Evolutionary conservation across 768 basidiomycete species (phyloP), one percentile per base, ranked within the genome.

Genomic region (Tylopilus felleus): DNA sequence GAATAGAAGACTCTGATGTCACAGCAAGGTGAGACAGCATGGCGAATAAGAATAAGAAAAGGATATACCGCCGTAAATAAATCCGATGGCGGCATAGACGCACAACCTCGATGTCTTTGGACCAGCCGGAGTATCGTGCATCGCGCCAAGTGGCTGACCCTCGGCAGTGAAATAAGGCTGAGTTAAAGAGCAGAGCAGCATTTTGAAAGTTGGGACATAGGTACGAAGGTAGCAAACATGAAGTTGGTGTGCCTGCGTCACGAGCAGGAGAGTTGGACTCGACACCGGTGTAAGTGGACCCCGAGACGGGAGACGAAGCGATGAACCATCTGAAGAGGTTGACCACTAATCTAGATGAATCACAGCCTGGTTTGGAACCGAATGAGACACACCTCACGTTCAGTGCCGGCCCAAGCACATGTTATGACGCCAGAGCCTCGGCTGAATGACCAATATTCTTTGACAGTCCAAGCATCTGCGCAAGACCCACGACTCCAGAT

Each of bases 201-300:
- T 72, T 62, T 75, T 80, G 27, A 85, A 60, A 9, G 72, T 66
- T 2, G 74, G 63, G 2, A 63, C 43, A 58, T 78, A 77, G 43
- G 78, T 72, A 16, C 80, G 80, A 41, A 82, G 64, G 60, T 80
- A 84, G 65, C 77, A 82, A 43, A 85, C 63, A 47, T 80, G 75
- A 19, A 84, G 69, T 31, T 75, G 76, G 47, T 84, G 81, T 51
- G 82, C 76, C 68, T 88, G 80, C 0, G 86, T 87, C 16, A 90
- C 81, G 13, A 88, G 72, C 12, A 87, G 57, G 40, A 90, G 72
- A 8, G 79, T 79, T n/a, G 80, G 78, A 44, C 73, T 74, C 17
- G 80, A 77, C 2, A 82, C 66, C 5, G 80, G 81, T 17, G 79
- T 77, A 10, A 59, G 59, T 17, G 87, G 86, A 2, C 88, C 88